A percentile compares a stretch with the other conserved stretches of the same genome.
Conservation (phyloP, 345 rosid species). For the Populus alba region DNA sequence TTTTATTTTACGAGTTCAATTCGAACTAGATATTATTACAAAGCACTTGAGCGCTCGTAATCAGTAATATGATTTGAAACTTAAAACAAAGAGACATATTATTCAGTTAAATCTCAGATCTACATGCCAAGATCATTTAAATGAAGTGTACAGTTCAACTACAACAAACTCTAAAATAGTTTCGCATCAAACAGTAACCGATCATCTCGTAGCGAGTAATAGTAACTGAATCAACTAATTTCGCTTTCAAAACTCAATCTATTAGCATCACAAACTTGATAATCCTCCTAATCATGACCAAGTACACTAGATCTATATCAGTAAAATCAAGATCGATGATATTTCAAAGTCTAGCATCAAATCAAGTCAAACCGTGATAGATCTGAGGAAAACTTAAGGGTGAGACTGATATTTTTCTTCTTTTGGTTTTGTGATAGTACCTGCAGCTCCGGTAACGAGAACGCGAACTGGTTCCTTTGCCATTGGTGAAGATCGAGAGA, state of each 20-base stretch:
- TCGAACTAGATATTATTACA: no score
- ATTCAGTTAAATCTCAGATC: not conserved
- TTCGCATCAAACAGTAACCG: not conserved
- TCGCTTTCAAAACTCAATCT: not conserved
- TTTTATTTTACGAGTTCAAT: no score
- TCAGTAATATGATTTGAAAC: not conserved
- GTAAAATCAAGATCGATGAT: not conserved
- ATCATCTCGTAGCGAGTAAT: not conserved
- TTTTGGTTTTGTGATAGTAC: constrained; percentile 30
- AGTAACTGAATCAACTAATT: not conserved
- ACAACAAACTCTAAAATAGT: not conserved
- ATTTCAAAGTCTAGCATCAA: not conserved
- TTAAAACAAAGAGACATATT: not conserved
- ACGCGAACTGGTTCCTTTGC: constrained; percentile 93
- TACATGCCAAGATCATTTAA: not conserved
- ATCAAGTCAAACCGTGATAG: not conserved
- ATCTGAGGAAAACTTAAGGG: not conserved
- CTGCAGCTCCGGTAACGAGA: constrained; percentile 99
- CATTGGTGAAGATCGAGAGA: constrained; percentile 45
- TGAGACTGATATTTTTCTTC: not conserved
- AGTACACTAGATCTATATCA: constrained; percentile 1
- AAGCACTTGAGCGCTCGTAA: not conserved
- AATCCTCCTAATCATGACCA: not conserved
- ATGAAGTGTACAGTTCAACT: not conserved
- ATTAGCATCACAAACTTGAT: not conserved